phyloP scores from a whole-genome alignment of 2,329 filamentous ascomycete species.

The Eurotiales sp. region DNA sequence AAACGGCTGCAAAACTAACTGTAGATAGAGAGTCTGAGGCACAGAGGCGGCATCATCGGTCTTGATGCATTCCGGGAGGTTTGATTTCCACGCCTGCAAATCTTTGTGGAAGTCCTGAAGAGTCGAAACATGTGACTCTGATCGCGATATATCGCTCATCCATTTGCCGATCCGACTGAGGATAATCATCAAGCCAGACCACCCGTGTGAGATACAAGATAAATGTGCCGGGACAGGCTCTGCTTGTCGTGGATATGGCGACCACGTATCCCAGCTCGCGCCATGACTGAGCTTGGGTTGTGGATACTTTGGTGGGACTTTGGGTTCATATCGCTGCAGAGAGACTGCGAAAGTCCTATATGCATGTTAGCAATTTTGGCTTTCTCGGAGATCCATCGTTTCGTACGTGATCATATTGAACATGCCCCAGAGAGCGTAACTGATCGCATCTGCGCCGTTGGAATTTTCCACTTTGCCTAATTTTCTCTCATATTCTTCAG shows the following conservation, averaged over 20 bases:
- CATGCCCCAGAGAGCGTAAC: conserved; percentile 7
- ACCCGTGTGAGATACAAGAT: conserved; percentile 4
- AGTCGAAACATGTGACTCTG: neutral
- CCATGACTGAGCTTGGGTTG: neutral
- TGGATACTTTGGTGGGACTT: neutral
- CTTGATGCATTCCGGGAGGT: neutral
- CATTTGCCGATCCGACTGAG: conserved; percentile 1
- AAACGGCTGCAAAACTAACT: neutral
- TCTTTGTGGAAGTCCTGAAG: neutral
- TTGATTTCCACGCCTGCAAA: neutral
- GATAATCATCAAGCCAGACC: conserved; percentile 1
- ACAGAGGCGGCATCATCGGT: neutral
- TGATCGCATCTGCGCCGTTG: neutral
- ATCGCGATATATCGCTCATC: neutral
- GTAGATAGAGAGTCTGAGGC: conserved; percentile 4
- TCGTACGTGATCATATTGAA: conserved; percentile 8
- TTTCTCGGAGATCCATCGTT: neutral
- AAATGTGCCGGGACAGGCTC: neutral
- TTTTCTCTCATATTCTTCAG: neutral
- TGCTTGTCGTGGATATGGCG: neutral
- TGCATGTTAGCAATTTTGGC: neutral
- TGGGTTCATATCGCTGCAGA: neutral
- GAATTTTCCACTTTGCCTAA: neutral
- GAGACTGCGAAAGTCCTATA: conserved; percentile 1
- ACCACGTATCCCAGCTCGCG: neutral